phyloP scores from a whole-genome alignment of 108 stramenopile genomes.

The Cyclotella atomus region DNA sequence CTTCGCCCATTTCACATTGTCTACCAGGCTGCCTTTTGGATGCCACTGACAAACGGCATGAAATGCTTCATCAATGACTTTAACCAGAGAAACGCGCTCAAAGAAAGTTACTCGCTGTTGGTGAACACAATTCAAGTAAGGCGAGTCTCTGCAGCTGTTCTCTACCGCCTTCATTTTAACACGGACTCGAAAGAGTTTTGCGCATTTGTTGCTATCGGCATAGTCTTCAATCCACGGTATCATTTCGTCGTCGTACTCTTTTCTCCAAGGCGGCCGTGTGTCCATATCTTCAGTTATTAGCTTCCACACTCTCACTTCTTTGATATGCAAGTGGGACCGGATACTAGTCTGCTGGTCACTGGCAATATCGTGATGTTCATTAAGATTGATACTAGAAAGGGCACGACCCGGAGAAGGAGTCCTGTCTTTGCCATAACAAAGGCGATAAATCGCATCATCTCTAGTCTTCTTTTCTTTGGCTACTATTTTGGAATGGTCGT shows the following conservation, averaged over 20 bases:
- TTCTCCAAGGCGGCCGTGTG: slow-evolving; percentile 42
- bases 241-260: slow-evolving; percentile 44
- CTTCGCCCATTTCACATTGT: slow-evolving; percentile 64
- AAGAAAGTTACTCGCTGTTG: slow-evolving; percentile 55
- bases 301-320: slow-evolving; percentile 45
- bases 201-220: slow-evolving; percentile 7
- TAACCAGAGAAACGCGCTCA: slow-evolving; percentile 37
- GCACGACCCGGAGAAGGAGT: neutral
- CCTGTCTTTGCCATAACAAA: slow-evolving; percentile 30
- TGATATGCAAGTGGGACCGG: slow-evolving; percentile 29
- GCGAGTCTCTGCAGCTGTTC: slow-evolving; percentile 35
- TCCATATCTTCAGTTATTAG: slow-evolving; percentile 43
- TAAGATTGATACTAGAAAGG: neutral
- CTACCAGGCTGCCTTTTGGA: slow-evolving; percentile 42
- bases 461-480: slow-evolving; percentile 24
- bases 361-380: slow-evolving; percentile 33
- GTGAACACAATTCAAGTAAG: slow-evolving; percentile 29
- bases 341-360: slow-evolving; percentile 22
- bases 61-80: slow-evolving; percentile 49
- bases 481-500: slow-evolving; percentile 38
- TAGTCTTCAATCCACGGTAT: slow-evolving; percentile 42
- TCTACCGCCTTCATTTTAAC: slow-evolving; percentile 30
- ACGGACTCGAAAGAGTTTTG: slow-evolving; percentile 42
- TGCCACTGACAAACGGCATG: slow-evolving; percentile 54
- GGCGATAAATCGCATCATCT: slow-evolving; percentile 28